Evolutionary conservation across 805 yeast genomes (phyloP), one percentile per base, ranked within the genome.

Genomic region (Kluyveromyces siamensis): DNA sequence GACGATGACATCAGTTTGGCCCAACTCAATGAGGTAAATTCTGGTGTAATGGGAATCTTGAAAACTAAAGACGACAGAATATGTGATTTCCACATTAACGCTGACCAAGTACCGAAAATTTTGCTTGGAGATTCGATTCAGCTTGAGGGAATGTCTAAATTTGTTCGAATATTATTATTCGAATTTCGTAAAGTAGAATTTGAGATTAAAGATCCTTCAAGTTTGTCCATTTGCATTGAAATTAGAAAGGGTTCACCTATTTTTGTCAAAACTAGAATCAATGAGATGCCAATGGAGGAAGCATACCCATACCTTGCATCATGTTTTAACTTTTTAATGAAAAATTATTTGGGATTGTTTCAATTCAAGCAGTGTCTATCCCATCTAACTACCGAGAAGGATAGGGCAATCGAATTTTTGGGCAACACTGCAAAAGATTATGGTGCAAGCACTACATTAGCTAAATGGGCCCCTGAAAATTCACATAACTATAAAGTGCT

Each of bases 401-500:
- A 69, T 47, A 51, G 55, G 21, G 62, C 66, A 1, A 58, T 69
- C 2, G 52, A 62, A 6, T 66, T 57, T 44, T 44, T 69, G 1
- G 48, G 45, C 25, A 69, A 67, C 21, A 59, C 56, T 13, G 44
- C 68, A 17, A 56, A 55, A 7, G 63, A 60, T 7, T 33, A 54
- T 2, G 62, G 61, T 1, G 61, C 58, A 14, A 48, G 42, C 2
- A 55, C 51, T 27, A 46, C 58, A 1, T 48, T 68, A 6, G 41
- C 54, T 1, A 61, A 56, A 50, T 66, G 70, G 70, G 70, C 67
- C 9, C 70, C 70, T 1, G 44, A 44, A 7, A 62, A 61, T 8
- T 67, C 71, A 1, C 25, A 51, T 4, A 67, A 68, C 52, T 47
- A 55, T 7, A 49, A 53, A 27, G 46, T 51, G 1, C 44, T 65